These are phyloP conservation scores for Iris macrosiphon DNA, from an alignment of 106 monocot genomes.

Conservation along the genomic window DNA sequence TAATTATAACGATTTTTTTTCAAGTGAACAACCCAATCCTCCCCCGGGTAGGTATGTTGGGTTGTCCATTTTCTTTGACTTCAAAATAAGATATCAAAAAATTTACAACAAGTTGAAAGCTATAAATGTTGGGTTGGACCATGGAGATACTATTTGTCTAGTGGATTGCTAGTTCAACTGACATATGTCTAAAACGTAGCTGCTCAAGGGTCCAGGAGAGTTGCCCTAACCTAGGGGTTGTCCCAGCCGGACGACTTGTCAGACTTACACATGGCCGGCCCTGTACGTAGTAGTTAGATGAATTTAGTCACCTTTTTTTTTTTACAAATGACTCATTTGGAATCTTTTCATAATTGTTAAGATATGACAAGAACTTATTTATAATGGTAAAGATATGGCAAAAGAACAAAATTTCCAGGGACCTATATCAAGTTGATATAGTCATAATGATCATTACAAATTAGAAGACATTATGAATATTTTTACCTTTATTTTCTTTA, in stretches of 20 bases:
- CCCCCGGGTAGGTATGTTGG: too few relatives aligned
- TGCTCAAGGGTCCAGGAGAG: constrained; percentile 36
- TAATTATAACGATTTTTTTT: too few relatives aligned
- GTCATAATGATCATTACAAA: neutral
- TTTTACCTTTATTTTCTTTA: constrained; percentile 58
- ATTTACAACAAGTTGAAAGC: too few relatives aligned
- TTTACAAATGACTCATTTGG: too few relatives aligned
- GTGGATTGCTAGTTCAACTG: too few relatives aligned
- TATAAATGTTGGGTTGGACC: too few relatives aligned
- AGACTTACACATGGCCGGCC: constrained; percentile 26
- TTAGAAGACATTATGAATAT: too few relatives aligned
- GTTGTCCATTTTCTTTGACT: neutral
- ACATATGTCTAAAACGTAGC: constrained; percentile 16
- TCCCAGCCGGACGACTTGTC: constrained; percentile 2
- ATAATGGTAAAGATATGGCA: constrained; percentile 3
- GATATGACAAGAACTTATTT: constrained; percentile 7
- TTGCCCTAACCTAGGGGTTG: constrained; percentile 39
- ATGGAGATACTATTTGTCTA: too few relatives aligned
- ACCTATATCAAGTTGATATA: neutral
- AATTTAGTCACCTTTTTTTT: too few relatives aligned
- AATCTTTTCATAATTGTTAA: constrained; percentile 33
- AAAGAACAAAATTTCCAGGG: neutral
- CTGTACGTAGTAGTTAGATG: too few relatives aligned
- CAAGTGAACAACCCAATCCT: too few relatives aligned
- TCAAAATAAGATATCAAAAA: neutral